Evolutionary conservation across 352 stramenopile species (phyloP).

Genomic region (Thraustotheca clavata): DNA sequence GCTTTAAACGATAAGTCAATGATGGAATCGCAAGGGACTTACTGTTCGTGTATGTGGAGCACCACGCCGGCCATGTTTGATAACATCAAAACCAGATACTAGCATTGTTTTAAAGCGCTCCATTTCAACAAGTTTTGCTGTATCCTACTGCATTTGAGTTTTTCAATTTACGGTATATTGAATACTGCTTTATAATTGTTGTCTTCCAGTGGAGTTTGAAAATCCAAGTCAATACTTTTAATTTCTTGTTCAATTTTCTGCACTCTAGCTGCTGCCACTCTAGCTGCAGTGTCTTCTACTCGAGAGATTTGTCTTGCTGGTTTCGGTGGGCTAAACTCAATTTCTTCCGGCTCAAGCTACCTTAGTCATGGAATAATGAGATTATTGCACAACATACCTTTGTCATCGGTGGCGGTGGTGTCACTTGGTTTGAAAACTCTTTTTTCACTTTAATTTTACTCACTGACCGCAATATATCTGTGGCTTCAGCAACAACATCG

Average conservation of each 20-base stretch:
- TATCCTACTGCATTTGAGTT: conserved; percentile 4
- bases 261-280: conserved; percentile 20
- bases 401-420: not conserved
- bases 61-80: conserved; percentile 62
- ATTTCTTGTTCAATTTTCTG: conserved; percentile 43
- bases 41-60: conserved; percentile 47
- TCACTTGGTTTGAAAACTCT: not conserved
- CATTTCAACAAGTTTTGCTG: conserved; percentile 34
- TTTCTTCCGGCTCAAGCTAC: conserved; percentile 18
- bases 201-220: conserved; percentile 11
- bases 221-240: conserved; percentile 20
- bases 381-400: not conserved
- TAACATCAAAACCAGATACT: conserved; percentile 58
- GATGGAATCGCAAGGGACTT: not conserved
- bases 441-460: not conserved
- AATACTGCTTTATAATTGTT: conserved; percentile 1
- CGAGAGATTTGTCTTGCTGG: not conserved
- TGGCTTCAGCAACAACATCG: conserved; percentile 23
- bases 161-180: not conserved
- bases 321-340: conserved; percentile 13
- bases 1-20: not conserved
- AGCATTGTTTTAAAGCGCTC: conserved; percentile 51
- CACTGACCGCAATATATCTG: conserved; percentile 9
- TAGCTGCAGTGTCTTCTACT: conserved; percentile 24
- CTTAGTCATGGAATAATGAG: not conserved